Base-by-base conservation (phyloP, 176 grass and related monocot species). In the Ensete glaucum region DNA sequence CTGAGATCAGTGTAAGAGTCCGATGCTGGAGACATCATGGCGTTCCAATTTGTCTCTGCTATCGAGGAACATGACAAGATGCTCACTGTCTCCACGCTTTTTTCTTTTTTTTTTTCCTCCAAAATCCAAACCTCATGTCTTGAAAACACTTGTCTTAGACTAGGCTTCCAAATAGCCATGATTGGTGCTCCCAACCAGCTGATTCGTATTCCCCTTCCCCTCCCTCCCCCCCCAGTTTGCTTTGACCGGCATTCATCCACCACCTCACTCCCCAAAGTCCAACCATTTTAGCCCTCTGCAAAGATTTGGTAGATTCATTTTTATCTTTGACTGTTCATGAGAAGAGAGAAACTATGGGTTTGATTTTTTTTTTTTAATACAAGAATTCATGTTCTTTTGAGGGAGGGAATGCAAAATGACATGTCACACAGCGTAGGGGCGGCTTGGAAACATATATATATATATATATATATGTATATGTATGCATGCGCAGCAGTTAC, bases 21-120 rank as follows among this genome's bases (percentile, higher is more conserved):
- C 10, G 25, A 25, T 22, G 21, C 24, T 25, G 2, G 63, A 65
- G 51, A 50, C 43, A 70, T 70, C 4, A 70, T 70, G 19, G 67
- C 67, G 48, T 70, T 70, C 67, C 67, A 70, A 70, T 70, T 70
- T 70, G 67, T 70, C 34, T 70, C 67, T 50, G 51, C 67, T 70
- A 51, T 50, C 67, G 67, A 70, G 67, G 67, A 69, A 69, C 27
- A 50, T 70, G 67, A 70, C 67, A 70, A 70, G 67, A 70, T 70
- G 67, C 67, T 19, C 67, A 50, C 67, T 70, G 67, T 70, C 48
- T 12, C 27, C 66, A 2, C 17, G 9, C 48, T 10, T 51, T 2
- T 3, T 50, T 48, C 48, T 69, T 49, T 16, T 34, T 11, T 69
- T 1, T 23, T 23, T 0, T 50, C 67, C 23, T 26, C 63, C 11